Percentiles rank a stretch among this genome's conserved stretches.
These are phyloP conservation scores for Cenchrus fungigraminus DNA, from an alignment of 176 grass and related monocot genomes.

Conservation along the genomic window DNA sequence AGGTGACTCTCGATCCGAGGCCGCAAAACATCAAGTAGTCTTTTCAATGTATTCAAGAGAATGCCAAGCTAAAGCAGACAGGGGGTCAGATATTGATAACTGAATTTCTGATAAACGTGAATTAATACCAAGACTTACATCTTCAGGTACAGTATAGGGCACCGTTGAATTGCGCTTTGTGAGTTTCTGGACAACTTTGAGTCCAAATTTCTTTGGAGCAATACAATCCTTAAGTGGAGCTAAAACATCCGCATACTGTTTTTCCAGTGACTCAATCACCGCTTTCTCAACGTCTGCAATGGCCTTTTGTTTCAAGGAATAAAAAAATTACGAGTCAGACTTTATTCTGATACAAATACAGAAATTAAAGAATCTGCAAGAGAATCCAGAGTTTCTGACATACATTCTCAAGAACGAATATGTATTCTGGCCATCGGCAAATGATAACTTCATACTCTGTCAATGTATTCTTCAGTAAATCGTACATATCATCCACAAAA, in stretches of 20 bases:
- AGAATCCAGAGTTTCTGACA: constrained; percentile 30
- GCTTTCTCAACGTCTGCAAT: constrained; percentile 99
- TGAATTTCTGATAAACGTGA: constrained; percentile 17
- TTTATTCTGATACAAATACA: constrained; percentile 25
- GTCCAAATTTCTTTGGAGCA: constrained; percentile 92
- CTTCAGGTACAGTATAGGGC: constrained; percentile 82
- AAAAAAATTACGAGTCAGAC: constrained; percentile 35
- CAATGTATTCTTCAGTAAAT: constrained; percentile 76
- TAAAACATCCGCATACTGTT: constrained; percentile 89
- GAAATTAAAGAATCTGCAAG: constrained; percentile 18
- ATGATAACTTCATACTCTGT: constrained; percentile 97
- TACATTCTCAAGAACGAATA: constrained; percentile 95
- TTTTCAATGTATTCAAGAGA: constrained; percentile 98
- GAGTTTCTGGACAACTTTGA: constrained; percentile 94
- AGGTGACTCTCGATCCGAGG: constrained; percentile 82
- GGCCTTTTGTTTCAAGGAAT: constrained; percentile 69
- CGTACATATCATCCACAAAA: constrained; percentile 97
- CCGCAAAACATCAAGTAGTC: constrained; percentile 81
- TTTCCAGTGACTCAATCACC: constrained; percentile 78
- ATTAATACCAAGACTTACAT: constrained; percentile 60
- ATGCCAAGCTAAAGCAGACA: constrained; percentile 73
- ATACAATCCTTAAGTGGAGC: constrained; percentile 89
- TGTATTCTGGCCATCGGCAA: constrained; percentile 97
- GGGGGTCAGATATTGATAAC: constrained; percentile 25
- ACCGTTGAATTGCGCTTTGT: constrained; percentile 78